Conservation (phyloP, 129 eudicot genomes). For the Escallonia herrerae region DNA sequence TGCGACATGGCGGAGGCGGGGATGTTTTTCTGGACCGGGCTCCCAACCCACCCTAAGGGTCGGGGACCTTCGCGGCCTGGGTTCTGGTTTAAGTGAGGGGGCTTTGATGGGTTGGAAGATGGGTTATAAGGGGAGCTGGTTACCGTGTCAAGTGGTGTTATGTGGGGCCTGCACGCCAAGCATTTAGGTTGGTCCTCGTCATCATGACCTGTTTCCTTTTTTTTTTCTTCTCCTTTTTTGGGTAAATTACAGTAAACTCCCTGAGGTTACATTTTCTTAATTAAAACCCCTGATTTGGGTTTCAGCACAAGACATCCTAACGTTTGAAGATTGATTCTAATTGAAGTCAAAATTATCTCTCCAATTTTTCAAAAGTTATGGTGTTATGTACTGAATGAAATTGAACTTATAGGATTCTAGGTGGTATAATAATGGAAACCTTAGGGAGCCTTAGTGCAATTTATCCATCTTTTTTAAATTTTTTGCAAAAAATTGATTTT, state of each 20-base stretch:
- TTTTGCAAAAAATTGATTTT: no score
- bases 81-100: background rate
- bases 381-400: no score
- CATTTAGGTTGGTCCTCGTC: constrained; percentile 26
- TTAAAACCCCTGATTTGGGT: background rate
- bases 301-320: background rate
- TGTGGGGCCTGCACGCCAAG: constrained; percentile 12
- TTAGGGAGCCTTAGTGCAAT: no score
- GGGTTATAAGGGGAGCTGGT: background rate
- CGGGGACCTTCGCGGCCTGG: constrained; percentile 42
- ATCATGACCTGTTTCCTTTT: constrained; percentile 21
- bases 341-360: no score
- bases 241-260: no score
- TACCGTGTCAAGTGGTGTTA: background rate
- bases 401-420: no score
- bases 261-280: no score
- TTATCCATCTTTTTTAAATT: no score
- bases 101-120: background rate
- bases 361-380: no score
- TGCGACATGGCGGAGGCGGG: background rate
- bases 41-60: constrained; percentile 49
- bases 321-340: background rate
- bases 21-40: background rate
- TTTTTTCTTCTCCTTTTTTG: background rate
- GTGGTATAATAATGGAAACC: no score